A percentile compares a stretch with the other conserved stretches of the same genome.
Evolutionary conservation across 768 basidiomycete genomes (phyloP).

Genomic region (Tulasnella sp.): DNA sequence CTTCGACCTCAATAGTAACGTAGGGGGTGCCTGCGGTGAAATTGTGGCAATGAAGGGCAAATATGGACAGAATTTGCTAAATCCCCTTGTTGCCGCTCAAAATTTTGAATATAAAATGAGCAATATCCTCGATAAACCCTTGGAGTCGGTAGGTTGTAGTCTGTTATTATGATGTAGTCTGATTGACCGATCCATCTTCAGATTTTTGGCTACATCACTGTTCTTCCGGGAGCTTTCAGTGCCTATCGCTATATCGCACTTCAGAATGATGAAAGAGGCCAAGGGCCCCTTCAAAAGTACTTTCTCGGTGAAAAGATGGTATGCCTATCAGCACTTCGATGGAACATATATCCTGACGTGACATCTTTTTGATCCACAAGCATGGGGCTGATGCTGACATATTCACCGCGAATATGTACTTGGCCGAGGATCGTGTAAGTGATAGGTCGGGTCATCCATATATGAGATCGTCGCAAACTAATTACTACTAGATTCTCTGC

Average conservation of each 20-base stretch:
- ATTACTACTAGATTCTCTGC: slow-evolving; percentile 90
- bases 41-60: slow-evolving; percentile 86
- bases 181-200: not conserved
- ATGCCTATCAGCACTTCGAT: slow-evolving; percentile 27
- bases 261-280: slow-evolving; percentile 30
- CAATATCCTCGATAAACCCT: slow-evolving; percentile 34
- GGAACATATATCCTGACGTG: slow-evolving; percentile 16
- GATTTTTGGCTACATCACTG: slow-evolving; percentile 30
- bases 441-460: slow-evolving; percentile 42
- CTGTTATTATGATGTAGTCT: not conserved
- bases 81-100: slow-evolving; percentile 86
- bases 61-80: slow-evolving; percentile 66
- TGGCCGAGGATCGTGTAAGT: slow-evolving; percentile 72
- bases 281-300: slow-evolving; percentile 31
- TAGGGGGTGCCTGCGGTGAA: slow-evolving; percentile 96
- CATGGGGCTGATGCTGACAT: slow-evolving; percentile 19
- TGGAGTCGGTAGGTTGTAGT: slow-evolving; percentile 24
- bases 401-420: slow-evolving; percentile 35
- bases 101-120: slow-evolving; percentile 86
- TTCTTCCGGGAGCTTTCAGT: slow-evolving; percentile 32
- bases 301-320: slow-evolving; percentile 33
- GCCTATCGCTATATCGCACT: slow-evolving; percentile 28
- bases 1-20: slow-evolving; percentile 43
- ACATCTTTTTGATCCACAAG: slow-evolving; percentile 34
- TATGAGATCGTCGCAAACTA: slow-evolving; percentile 64